These are phyloP conservation scores for Ascobolus immersus DNA, from an alignment of 495 filamentous ascomycete genomes.

Conservation along the genomic window DNA sequence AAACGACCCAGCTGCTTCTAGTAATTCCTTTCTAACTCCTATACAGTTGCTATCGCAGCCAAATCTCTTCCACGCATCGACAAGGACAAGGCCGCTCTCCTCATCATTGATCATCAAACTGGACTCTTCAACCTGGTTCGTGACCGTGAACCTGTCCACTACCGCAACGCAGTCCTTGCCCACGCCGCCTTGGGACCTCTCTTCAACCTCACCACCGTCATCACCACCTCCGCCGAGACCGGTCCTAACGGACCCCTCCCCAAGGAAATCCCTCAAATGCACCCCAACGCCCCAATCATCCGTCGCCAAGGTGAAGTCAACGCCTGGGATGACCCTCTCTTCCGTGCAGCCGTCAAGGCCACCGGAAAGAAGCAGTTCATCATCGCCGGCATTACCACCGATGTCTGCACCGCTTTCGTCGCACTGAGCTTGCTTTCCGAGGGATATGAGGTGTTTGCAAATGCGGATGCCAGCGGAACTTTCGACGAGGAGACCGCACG, in stretches of 20 bases:
- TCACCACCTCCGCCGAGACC: conserved; percentile 42
- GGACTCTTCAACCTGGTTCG: conserved; percentile 40
- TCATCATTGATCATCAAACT: conserved; percentile 48
- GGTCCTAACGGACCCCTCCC: conserved; percentile 46
- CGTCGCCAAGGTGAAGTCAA: conserved; percentile 49
- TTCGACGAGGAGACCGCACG: conserved; percentile 30
- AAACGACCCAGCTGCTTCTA: no score
- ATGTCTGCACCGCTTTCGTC: conserved; percentile 44
- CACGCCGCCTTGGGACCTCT: conserved; percentile 39
- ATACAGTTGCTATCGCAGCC: no score
- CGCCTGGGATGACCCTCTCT: conserved; percentile 54
- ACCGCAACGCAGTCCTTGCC: conserved; percentile 40
- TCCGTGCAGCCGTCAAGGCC: conserved; percentile 37
- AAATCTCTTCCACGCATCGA: no score
- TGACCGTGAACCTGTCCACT: conserved; percentile 36
- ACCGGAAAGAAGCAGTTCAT: conserved; percentile 46
- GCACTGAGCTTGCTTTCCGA: conserved; percentile 43
- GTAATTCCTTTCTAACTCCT: no score
- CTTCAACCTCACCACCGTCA: conserved; percentile 42
- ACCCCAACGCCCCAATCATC: conserved; percentile 40
- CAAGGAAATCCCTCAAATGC: conserved; percentile 42
- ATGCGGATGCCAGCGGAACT: conserved; percentile 45
- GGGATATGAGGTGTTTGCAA: conserved; percentile 55
- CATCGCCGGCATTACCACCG: conserved; percentile 46
- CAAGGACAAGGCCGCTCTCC: conserved; percentile 33